These are phyloP conservation scores for Immersiella caudata DNA, from an alignment of 495 filamentous ascomycete species.

Conservation along the genomic window DNA sequence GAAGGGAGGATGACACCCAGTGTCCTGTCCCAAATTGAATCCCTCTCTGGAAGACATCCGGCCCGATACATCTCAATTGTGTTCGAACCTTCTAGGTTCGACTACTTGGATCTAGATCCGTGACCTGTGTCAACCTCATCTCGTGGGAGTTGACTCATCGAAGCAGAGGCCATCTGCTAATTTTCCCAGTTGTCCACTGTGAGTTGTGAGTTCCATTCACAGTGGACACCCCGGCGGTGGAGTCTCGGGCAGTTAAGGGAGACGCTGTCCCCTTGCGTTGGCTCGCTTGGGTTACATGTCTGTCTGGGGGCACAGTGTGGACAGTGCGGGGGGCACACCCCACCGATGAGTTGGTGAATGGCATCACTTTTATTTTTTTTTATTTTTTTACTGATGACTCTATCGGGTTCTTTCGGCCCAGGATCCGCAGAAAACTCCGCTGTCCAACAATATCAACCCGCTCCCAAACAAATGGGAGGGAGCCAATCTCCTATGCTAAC, in stretches of 20 bases:
- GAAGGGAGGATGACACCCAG: too few species aligned
- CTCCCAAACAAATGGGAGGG: conserved; percentile 11
- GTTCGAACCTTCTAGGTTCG: too few species aligned
- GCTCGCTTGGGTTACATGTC: neutral
- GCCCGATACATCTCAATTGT: too few species aligned
- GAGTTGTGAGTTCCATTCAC: neutral
- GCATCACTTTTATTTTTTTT: conserved; percentile 1
- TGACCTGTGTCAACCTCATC: too few species aligned
- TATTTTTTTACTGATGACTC: neutral
- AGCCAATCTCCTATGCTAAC: neutral
- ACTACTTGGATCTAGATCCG: too few species aligned
- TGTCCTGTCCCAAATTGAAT: too few species aligned
- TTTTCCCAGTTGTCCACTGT: neutral
- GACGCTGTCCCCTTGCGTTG: neutral
- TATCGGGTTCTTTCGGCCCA: conserved; percentile 2
- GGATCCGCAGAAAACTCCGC: conserved; percentile 12
- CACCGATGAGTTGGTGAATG: neutral
- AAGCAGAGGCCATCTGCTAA: neutral
- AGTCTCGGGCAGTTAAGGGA: neutral
- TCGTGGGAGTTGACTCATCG: neutral
- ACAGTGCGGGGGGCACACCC: neutral
- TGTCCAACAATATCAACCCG: conserved; percentile 17
- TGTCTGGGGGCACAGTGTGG: neutral
- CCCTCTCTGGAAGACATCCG: too few species aligned
- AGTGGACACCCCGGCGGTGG: neutral